Percentiles rank a stretch among this genome's conserved stretches.
These are phyloP conservation scores for Beta macrorhiza DNA, from an alignment of 179 eudicot genomes.

Conservation along the genomic window DNA sequence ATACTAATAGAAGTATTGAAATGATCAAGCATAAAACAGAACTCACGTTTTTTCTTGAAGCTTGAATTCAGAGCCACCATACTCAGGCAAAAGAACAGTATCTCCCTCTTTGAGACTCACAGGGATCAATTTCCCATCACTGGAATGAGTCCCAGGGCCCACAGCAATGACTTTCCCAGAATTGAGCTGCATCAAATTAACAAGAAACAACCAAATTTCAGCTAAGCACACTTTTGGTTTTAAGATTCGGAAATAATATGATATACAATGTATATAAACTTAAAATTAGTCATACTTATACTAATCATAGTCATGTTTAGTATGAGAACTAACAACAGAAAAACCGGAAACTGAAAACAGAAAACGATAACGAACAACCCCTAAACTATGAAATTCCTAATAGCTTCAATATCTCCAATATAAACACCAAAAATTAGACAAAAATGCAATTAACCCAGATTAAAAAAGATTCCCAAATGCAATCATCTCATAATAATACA, in stretches of 20 bases:
- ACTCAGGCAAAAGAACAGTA: constrained; percentile 81
- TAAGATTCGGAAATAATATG: too few species aligned
- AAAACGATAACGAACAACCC: too few species aligned
- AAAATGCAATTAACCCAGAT: not conserved
- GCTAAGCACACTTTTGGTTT: not conserved
- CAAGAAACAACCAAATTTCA: not conserved
- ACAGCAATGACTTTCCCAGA: constrained; percentile 76
- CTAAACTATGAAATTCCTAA: too few species aligned
- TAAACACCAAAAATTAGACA: too few species aligned
- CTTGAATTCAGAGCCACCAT: constrained; percentile 72
- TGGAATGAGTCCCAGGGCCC: constrained; percentile 59
- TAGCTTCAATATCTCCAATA: too few species aligned
- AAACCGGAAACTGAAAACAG: too few species aligned
- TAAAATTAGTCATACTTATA: too few species aligned
- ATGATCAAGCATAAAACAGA: not conserved
- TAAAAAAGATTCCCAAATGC: not conserved
- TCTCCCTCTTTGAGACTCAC: constrained; percentile 77
- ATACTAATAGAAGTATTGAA: not conserved
- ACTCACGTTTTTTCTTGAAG: constrained; percentile 73
- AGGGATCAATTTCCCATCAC: constrained; percentile 52
- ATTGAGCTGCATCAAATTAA: constrained; percentile 47
- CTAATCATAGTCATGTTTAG: too few species aligned
- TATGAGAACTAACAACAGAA: too few species aligned
- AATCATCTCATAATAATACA: not conserved
- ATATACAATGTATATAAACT: too few species aligned